phyloP scores from a whole-genome alignment of 768 basidiomycete species.

The Amanita subjunquillea region DNA sequence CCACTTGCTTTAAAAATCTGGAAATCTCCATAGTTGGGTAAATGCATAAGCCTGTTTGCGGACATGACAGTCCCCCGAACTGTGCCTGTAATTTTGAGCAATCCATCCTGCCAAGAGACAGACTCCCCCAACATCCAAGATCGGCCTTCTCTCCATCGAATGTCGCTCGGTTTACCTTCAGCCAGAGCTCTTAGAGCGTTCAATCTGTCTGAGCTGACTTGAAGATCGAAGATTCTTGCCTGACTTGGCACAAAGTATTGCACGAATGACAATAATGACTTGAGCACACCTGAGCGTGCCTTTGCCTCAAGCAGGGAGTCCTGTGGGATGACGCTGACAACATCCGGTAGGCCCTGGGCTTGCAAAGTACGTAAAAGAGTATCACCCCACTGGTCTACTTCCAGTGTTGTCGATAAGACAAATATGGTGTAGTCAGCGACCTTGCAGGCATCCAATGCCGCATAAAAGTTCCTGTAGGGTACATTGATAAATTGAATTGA shows the following conservation, averaged over 20 bases:
- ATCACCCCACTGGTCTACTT: slow-evolving; percentile 83
- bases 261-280: slow-evolving; percentile 89
- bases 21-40: slow-evolving; percentile 85
- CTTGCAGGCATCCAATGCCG: slow-evolving; percentile 75
- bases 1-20: slow-evolving; percentile 63
- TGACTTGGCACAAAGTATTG: slow-evolving; percentile 90
- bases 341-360: slow-evolving; percentile 82
- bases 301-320: slow-evolving; percentile 46
- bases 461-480: slow-evolving; percentile 61
- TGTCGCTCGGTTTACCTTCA: slow-evolving; percentile 73
- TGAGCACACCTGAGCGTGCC: slow-evolving; percentile 56
- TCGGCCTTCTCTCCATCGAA: slow-evolving; percentile 77
- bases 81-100: slow-evolving; percentile 69
- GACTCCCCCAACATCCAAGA: slow-evolving; percentile 63
- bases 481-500: slow-evolving; percentile 81
- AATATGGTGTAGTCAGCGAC: slow-evolving; percentile 88
- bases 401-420: slow-evolving; percentile 67
- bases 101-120: slow-evolving; percentile 50
- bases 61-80: slow-evolving; percentile 74
- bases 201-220: slow-evolving; percentile 50
- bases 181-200: slow-evolving; percentile 70
- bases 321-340: slow-evolving; percentile 64
- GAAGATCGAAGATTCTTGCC: slow-evolving; percentile 64
- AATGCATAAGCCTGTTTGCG: slow-evolving; percentile 76
- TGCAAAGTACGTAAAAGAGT: slow-evolving; percentile 80